Base-by-base conservation (phyloP, 441 rosid genomes). In the Gossypium davidsonii region DNA sequence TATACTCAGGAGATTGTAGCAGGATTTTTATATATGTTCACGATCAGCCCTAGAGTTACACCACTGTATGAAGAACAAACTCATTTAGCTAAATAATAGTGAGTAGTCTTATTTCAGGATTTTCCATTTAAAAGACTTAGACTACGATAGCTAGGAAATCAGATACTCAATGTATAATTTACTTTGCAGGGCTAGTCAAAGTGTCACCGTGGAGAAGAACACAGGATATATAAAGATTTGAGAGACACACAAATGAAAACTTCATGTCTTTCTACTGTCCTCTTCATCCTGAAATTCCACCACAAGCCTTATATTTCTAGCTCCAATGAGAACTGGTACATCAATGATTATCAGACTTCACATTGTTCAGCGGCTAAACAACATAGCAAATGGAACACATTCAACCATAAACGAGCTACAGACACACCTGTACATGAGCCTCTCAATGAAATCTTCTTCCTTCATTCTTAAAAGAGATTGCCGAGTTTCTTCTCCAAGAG, bases 401-500 rank as follows among this genome's bases (percentile, higher is more conserved):
- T 52, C 77, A 77, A 28, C 28, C 49, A 77, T 52, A 79, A 77
- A 74, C 58, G 69, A 79, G 69, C 31, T 28, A 73, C 73, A 71
- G 52, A 79, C 90, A 68, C 82, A 94, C 99, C 99, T 92, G 87
- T 88, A 87, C 85, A 83, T 90, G n/a, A 94, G 94, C 87, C 95
- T 90, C 86, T 91, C 98, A 68, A 93, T 89, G 72, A 95, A 95
- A 85, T 95, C 99, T 81, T 90, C 99, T 86, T 95, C 99, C 83
- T 95, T 95, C 98, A 95, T 95, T 80, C 89, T 90, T 77, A 89
- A 83, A 71, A 93, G 92, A 74, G 99, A 90, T 63, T 79, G 91
- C 65, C 87, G 92, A 11, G 88, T 88, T 80, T 95, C 99, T 80
- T 91, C 97, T 18, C 90, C 91, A 67, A 91, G 91, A 58, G 91